phyloP scores from a whole-genome alignment of 768 basidiomycete genomes.

The Neoboletus brunneissimus region DNA sequence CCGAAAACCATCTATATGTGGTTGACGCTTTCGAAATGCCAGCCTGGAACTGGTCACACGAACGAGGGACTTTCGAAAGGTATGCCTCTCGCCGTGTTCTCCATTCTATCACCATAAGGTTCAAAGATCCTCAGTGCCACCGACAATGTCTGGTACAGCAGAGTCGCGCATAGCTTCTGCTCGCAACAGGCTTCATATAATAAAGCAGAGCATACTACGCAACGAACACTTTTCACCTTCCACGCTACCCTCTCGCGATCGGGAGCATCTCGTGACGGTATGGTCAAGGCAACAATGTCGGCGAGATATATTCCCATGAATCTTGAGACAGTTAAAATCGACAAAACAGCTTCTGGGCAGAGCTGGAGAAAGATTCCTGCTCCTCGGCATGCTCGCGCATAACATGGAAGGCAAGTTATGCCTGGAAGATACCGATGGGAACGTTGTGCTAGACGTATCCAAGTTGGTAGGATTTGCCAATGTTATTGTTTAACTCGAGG shows the following conservation, averaged over 20 bases:
- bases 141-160: constrained; percentile 78
- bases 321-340: constrained; percentile 68
- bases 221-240: constrained; percentile 99
- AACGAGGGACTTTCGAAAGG: constrained; percentile 88
- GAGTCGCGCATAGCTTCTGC: constrained; percentile 77
- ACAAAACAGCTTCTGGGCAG: constrained; percentile 95
- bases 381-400: constrained; percentile 89
- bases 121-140: constrained; percentile 44
- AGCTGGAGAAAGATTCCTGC: constrained; percentile 82
- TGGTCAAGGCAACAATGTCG: constrained; percentile 25
- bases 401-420: constrained; percentile 89
- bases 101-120: constrained; percentile 9
- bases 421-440: constrained; percentile 91
- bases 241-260: constrained; percentile 83
- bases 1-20: constrained; percentile 77
- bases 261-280: constrained; percentile 86
- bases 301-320: constrained; percentile 18
- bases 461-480: constrained; percentile 56
- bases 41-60: constrained; percentile 83
- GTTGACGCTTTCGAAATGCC: constrained; percentile 97
- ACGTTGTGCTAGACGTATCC: constrained; percentile 84
- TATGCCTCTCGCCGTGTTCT: constrained; percentile 33
- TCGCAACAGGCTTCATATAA: constrained; percentile 84
- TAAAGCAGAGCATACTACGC: constrained; percentile 88
- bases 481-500: constrained; percentile 1